A percentile compares a stretch with the other conserved stretches of the same genome.
These are phyloP conservation scores for Didymella glomerata DNA, from an alignment of 2,329 filamentous ascomycete species.

Conservation along the genomic window DNA sequence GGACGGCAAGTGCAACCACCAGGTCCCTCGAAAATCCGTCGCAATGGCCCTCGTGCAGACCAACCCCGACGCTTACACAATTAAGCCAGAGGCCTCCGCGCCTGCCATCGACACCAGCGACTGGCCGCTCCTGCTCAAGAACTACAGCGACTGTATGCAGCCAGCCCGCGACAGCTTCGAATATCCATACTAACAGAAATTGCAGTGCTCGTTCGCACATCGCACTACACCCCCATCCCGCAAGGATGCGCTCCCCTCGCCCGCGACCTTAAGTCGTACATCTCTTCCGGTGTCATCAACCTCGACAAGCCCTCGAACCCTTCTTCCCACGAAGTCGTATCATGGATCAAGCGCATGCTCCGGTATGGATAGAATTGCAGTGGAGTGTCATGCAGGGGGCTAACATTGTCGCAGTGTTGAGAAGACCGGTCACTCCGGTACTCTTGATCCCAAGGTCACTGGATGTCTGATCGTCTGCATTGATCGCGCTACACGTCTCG, in stretches of 20 bases:
- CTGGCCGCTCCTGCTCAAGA: conserved; percentile 94
- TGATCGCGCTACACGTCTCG: conserved; percentile 94
- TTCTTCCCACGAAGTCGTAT: conserved; percentile 97
- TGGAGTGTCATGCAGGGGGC: conserved; percentile 3
- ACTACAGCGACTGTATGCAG: conserved; percentile 86
- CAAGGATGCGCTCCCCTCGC: conserved; percentile 89
- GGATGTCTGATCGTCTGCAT: conserved; percentile 95
- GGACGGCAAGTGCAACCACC: conserved; percentile 41
- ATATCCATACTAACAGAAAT: conserved; percentile 33
- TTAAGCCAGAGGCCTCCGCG: conserved; percentile 88
- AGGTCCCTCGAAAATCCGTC: conserved; percentile 28
- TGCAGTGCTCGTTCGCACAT: conserved; percentile 87
- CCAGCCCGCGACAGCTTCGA: conserved; percentile 44
- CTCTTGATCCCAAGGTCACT: conserved; percentile 97
- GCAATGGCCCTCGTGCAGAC: conserved; percentile 50
- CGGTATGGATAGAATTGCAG: conserved; percentile 62
- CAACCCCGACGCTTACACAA: conserved; percentile 74
- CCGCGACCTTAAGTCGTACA: conserved; percentile 95
- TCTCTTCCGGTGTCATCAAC: conserved; percentile 98
- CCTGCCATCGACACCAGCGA: conserved; percentile 83
- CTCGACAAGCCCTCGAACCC: conserved; percentile 97
- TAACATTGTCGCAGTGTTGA: conserved; percentile 69
- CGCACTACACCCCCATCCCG: conserved; percentile 96
- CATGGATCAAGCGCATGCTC: conserved; percentile 98
- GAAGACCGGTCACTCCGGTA: conserved; percentile 98